Evolutionary conservation across 2,329 filamentous ascomycete species (phyloP).

Genomic region (Ophiostoma piceae): DNA sequence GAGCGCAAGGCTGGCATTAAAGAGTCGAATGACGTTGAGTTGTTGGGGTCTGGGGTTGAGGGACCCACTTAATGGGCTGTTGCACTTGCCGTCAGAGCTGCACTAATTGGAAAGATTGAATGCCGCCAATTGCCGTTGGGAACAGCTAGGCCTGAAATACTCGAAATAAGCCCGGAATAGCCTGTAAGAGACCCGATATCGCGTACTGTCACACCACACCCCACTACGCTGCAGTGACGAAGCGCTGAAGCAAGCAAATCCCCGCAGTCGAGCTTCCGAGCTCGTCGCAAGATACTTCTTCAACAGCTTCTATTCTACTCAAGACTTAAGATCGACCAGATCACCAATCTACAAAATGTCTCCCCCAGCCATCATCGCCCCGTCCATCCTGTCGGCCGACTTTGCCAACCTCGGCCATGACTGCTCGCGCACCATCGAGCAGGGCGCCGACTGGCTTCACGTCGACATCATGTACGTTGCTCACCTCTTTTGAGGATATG

Average conservation of each 20-base stretch:
- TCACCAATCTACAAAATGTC: conserved; percentile 53
- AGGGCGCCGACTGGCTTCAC: conserved; percentile 89
- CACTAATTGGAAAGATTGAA: background rate
- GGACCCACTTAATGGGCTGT: background rate
- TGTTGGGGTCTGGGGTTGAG: conserved; percentile 11
- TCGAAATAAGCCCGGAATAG: background rate
- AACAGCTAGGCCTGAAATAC: background rate
- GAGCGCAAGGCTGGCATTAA: background rate
- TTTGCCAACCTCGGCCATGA: conserved; percentile 83
- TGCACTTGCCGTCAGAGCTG: background rate
- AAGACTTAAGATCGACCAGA: background rate
- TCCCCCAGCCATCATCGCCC: conserved; percentile 88
- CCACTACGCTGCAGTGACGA: background rate
- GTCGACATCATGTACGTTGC: conserved; percentile 73
- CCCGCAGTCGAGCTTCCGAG: conserved; percentile 7
- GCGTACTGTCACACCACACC: background rate
- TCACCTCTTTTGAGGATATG: background rate
- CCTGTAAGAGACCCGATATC: background rate
- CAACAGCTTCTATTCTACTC: background rate
- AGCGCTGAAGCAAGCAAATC: background rate
- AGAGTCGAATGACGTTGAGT: background rate
- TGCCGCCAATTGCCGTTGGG: conserved; percentile 1
- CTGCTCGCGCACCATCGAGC: conserved; percentile 77
- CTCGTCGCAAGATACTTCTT: background rate
- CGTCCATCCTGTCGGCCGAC: conserved; percentile 96